phyloP scores from a whole-genome alignment of 192 early-diverging fungal genomes.

The Mortierella antarctica region DNA sequence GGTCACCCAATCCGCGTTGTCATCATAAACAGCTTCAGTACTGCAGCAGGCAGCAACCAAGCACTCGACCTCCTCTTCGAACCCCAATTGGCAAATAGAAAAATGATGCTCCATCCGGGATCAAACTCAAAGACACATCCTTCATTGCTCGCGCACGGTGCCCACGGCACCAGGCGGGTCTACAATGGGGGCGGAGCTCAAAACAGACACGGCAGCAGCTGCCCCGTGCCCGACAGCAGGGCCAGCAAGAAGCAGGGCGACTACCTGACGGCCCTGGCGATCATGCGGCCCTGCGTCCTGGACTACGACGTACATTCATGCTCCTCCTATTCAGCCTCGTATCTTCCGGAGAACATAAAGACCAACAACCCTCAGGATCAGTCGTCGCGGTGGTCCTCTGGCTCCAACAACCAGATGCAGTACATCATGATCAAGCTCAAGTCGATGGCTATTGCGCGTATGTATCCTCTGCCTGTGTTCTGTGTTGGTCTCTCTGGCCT shows the following conservation, averaged over 20 bases:
- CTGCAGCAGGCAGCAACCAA: not conserved
- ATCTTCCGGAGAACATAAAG: constrained; percentile 87
- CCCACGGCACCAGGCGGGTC: not conserved
- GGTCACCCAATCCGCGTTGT: not conserved
- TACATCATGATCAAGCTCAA: constrained; percentile 93
- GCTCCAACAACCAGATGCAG: constrained; percentile 90
- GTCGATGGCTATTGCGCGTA: constrained; percentile 86
- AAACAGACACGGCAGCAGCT: not conserved
- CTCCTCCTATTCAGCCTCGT: constrained; percentile 87
- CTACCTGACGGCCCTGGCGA: constrained; percentile 46
- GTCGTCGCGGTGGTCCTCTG: constrained; percentile 90
- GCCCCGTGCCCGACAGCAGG: not conserved
- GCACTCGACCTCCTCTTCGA: not conserved
- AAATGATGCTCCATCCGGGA: constrained; percentile 53
- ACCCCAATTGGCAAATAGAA: not conserved
- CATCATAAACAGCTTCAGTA: too few relatives aligned
- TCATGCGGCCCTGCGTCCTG: constrained; percentile 45
- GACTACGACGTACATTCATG: constrained; percentile 76
- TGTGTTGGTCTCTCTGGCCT: not conserved
- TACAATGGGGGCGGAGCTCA: not conserved
- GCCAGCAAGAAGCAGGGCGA: constrained; percentile 39
- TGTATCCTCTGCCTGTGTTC: not conserved
- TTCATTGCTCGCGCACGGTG: not conserved
- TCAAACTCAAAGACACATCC: constrained; percentile 1
- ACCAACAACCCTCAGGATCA: constrained; percentile 89